A percentile compares a stretch with the other conserved stretches of the same genome.
These are phyloP conservation scores for Talaromyces islandicus DNA, from an alignment of 2,329 filamentous ascomycete species.

Conservation along the genomic window DNA sequence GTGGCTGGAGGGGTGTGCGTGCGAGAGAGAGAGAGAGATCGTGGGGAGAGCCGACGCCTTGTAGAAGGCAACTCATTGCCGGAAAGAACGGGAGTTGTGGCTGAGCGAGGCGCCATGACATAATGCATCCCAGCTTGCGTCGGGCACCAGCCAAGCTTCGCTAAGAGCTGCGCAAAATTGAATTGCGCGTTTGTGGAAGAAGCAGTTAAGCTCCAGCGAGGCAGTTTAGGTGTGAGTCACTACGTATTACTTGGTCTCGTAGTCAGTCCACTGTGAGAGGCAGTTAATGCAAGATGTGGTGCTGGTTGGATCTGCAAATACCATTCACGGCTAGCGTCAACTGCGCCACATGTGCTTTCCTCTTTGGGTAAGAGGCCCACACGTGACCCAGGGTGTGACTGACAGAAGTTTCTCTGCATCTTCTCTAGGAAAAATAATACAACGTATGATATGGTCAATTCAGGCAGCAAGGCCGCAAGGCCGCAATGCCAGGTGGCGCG, in stretches of 20 bases:
- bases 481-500: not conserved
- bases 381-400: not conserved
- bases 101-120: conserved; percentile 9
- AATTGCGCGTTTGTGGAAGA: not conserved
- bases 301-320: not conserved
- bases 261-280: not conserved
- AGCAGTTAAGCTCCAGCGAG: not conserved
- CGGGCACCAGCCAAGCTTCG: not conserved
- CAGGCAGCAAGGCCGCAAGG: not conserved
- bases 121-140: not conserved
- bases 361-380: too few relatives aligned
- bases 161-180: not conserved
- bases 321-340: not conserved
- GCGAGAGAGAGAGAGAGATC: not conserved
- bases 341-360: not conserved
- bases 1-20: not conserved
- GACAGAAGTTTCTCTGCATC: too few relatives aligned
- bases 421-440: too few relatives aligned
- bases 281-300: too few relatives aligned
- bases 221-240: too few relatives aligned
- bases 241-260: not conserved
- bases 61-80: not conserved
- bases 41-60: not conserved
- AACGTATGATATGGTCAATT: too few relatives aligned
- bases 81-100: conserved; percentile 3